Evolutionary conservation across 169 alveolate species (phyloP).

Genomic region (Cryptosporidium viatorum): DNA sequence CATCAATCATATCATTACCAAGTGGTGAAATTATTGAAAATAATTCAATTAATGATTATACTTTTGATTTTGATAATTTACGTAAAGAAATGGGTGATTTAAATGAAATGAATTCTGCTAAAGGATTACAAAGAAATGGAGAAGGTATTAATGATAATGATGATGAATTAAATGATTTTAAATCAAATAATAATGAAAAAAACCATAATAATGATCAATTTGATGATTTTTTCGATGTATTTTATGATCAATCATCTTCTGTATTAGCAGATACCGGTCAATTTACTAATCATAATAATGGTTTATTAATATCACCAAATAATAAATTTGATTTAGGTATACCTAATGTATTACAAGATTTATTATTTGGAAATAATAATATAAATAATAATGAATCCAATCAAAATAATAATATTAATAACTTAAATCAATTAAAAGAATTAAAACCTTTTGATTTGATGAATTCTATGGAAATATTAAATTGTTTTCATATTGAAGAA

Average conservation of each 20-base stretch:
- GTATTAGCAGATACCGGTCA: conserved; percentile 48
- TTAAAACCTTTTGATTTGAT: conserved; percentile 26
- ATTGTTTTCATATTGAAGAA: conserved; percentile 17
- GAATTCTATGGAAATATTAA: neutral
- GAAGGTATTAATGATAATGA: neutral
- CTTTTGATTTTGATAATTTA: conserved; percentile 18
- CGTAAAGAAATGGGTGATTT: conserved; percentile 22
- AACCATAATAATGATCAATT: conserved; percentile 15
- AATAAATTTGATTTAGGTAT: conserved; percentile 52
- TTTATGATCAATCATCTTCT: conserved; percentile 62
- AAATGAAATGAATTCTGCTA: neutral
- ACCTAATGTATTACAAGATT: conserved; percentile 60
- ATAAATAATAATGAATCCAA: neutral
- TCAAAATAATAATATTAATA: neutral
- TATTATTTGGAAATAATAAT: conserved; percentile 15
- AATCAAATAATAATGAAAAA: neutral
- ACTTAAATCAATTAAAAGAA: conserved; percentile 2
- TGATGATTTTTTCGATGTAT: conserved; percentile 72
- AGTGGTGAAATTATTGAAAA: conserved; percentile 45
- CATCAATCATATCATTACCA: conserved; percentile 60
- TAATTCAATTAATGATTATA: conserved; percentile 27
- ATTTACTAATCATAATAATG: conserved; percentile 9
- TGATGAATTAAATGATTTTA: neutral
- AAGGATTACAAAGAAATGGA: neutral
- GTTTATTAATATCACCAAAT: neutral